These are phyloP conservation scores for Elongisporangium senticosum DNA, from an alignment of 352 stramenopile species.

Conservation along the genomic window DNA sequence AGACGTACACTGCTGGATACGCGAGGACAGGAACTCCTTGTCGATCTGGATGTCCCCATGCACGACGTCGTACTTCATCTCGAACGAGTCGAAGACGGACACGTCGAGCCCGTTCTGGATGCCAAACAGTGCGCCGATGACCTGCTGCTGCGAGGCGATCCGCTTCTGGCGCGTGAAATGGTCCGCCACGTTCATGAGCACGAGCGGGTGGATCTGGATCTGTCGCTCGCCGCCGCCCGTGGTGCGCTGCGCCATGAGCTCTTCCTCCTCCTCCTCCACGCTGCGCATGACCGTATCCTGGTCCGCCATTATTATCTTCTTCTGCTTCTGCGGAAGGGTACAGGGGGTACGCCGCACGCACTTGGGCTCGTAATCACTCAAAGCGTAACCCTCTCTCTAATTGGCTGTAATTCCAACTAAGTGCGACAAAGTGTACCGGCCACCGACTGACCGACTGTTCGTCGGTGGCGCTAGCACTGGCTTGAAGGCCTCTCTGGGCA, in stretches of 20 bases:
- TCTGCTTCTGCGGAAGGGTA: not conserved
- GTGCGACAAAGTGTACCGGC: not conserved
- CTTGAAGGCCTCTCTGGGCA: not conserved
- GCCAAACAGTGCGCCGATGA: constrained; percentile 91
- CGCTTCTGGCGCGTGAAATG: constrained; percentile 90
- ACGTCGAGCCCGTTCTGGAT: constrained; percentile 81
- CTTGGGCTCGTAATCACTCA: not conserved
- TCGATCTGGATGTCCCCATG: constrained; percentile 64
- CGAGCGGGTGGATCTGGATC: constrained; percentile 82
- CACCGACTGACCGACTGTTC: not conserved
- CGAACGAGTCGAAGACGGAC: constrained; percentile 84
- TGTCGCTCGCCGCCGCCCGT: constrained; percentile 49
- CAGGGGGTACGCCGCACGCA: not conserved
- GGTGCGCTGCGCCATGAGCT: constrained; percentile 34
- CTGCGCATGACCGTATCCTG: constrained; percentile 63
- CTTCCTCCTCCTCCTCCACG: constrained; percentile 26
- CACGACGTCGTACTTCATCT: constrained; percentile 73
- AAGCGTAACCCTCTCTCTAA: not conserved
- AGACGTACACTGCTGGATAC: constrained; percentile 74
- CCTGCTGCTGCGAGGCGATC: constrained; percentile 48
- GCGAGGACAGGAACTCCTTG: constrained; percentile 74
- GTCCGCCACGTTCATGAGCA: constrained; percentile 93
- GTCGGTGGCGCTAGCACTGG: not conserved
- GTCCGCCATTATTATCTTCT: constrained; percentile 18
- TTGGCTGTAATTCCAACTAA: not conserved